These are phyloP conservation scores for Halophytophthora polymorphica DNA, from an alignment of 352 stramenopile species.

Conservation along the genomic window DNA sequence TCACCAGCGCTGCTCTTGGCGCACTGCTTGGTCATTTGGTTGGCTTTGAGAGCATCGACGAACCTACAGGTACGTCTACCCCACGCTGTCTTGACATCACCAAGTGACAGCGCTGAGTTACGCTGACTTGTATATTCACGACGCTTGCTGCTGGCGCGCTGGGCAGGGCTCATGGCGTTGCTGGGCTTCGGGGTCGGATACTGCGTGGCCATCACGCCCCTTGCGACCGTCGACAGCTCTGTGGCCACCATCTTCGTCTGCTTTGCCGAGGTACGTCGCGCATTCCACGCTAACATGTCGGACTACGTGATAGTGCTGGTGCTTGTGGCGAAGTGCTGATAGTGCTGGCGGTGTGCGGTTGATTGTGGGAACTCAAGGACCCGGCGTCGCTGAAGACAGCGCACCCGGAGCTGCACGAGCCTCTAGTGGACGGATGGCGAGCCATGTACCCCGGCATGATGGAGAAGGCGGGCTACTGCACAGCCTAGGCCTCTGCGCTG, in stretches of 20 bases:
- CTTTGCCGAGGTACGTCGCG: conserved; percentile 46
- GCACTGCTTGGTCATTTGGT: no score
- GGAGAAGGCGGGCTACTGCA: neutral
- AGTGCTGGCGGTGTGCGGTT: neutral
- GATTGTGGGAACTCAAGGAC: neutral
- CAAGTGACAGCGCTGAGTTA: no score
- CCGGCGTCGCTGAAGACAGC: neutral
- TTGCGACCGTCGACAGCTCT: conserved; percentile 47
- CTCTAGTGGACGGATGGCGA: conserved; percentile 4
- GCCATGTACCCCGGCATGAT: conserved; percentile 7
- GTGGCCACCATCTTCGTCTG: conserved; percentile 81
- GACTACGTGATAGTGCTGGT: neutral
- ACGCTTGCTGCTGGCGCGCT: no score
- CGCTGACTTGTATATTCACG: no score
- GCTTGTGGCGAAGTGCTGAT: no score
- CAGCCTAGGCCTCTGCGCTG: no score
- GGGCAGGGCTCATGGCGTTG: neutral
- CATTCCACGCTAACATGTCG: neutral
- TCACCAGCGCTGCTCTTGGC: no score
- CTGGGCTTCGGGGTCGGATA: conserved; percentile 25
- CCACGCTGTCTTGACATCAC: no score
- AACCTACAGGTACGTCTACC: no score
- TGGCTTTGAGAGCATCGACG: no score
- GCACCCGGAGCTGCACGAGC: conserved; percentile 6
- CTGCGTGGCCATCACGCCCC: conserved; percentile 35